Base-by-base conservation (phyloP, 2,329 filamentous ascomycete species). In the Pseudocercospora fijiensis region DNA sequence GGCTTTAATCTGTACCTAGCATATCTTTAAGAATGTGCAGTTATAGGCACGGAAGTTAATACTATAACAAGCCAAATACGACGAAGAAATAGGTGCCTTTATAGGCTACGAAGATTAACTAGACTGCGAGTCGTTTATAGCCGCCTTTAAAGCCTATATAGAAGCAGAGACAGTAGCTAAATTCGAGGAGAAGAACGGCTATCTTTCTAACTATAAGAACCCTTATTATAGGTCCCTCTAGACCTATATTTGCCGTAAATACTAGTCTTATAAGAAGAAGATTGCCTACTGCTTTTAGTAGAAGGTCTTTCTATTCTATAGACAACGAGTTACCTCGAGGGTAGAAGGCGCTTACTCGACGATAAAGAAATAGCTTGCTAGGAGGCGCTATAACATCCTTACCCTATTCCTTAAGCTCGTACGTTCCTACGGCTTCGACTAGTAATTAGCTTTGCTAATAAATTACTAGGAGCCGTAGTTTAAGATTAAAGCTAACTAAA, bases 21-120 rank as follows among this genome's bases (percentile, higher is more conserved):
- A 53, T 24, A 24, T 53, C 18, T 53, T 53, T 53, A 53, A 53
- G 49, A 53, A 53, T 24, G 18, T 53, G 27, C 16, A 53, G 24
- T 7, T 24, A n/a, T 53, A 53, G 49, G 9, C 49, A 6, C 13
- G 13, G 10, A 53, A 53, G n/a, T 9, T 53, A 26, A 27, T 27
- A 18, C 49, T 28, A 8, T 53, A 53, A 33, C 16, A 33, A 33
- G 16, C 16, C 8, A 24, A 9, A 10, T 53, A 27, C 13, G 13
- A 53, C 9, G 9, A 53, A 18, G 16, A 26, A n/a, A 53, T 18
- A 16, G 13, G 49, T 5, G 1, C 1, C 4, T 4, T 53, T 22
- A 13, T 33, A 33, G 3, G 16, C 18, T 27, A 30, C 7, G 11
- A 33, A 33, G 30, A 53, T 27, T n/a, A 27, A n/a, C 4, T 20